Conservation (phyloP, 2,329 filamentous ascomycete genomes). For the Penicillium sp. region DNA sequence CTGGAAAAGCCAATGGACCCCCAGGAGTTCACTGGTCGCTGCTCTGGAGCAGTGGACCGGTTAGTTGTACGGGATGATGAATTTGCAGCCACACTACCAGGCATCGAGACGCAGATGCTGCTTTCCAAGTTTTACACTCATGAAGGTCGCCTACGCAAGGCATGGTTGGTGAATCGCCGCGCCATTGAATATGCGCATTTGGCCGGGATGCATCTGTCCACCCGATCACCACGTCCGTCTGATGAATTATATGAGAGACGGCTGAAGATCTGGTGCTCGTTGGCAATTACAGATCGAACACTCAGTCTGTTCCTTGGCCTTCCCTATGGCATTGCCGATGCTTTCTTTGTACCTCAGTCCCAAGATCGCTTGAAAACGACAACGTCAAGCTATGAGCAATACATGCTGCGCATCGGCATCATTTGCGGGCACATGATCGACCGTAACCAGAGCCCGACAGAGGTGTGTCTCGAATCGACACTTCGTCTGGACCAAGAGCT, state of each 20-base stretch:
- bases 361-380: slow-evolving; percentile 17
- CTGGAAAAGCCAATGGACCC: slow-evolving; percentile 37
- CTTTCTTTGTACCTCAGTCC: slow-evolving; percentile 28
- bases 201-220: slow-evolving; percentile 44
- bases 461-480: slow-evolving; percentile 36
- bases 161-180: slow-evolving; percentile 49
- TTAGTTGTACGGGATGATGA: slow-evolving; percentile 49
- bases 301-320: slow-evolving; percentile 51
- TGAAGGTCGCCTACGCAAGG: slow-evolving; percentile 50
- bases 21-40: slow-evolving; percentile 43
- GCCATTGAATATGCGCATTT: slow-evolving; percentile 50
- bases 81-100: slow-evolving; percentile 47
- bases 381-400: slow-evolving; percentile 23
- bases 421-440: slow-evolving; percentile 39
- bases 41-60: slow-evolving; percentile 44
- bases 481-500: slow-evolving; percentile 41
- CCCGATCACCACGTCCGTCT: slow-evolving; percentile 23
- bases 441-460: slow-evolving; percentile 36
- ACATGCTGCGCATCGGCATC: slow-evolving; percentile 29
- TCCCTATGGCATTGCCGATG: slow-evolving; percentile 40
- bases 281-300: slow-evolving; percentile 46
- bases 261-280: slow-evolving; percentile 37
- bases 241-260: slow-evolving; percentile 28
- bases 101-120: slow-evolving; percentile 50
- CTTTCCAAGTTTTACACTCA: slow-evolving; percentile 51